Evolutionary conservation across 805 yeast species (phyloP), one percentile per base, ranked within the genome.

Genomic region (Diddensiella caesifluorescens): DNA sequence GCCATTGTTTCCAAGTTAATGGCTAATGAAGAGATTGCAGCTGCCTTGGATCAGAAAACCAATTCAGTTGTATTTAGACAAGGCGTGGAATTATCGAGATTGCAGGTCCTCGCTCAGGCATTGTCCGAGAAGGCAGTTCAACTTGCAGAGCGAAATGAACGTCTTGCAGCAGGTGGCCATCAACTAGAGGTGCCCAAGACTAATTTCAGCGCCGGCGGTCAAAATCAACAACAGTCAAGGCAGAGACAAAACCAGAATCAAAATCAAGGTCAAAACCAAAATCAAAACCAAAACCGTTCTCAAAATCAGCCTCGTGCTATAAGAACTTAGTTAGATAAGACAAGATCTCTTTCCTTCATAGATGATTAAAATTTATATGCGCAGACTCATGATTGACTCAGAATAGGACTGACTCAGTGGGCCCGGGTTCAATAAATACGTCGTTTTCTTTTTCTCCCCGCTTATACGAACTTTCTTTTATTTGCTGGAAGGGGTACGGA

Each of bases 101-200:
- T 90, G 64, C 96, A 90, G 71, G 87, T 83, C 61, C 74, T 90
- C 57, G 94, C 96, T 16, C 70, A 87, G 49, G 77, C 81, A 35
- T 73, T 92, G 67, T 83, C 86, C 49, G 95, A 87, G 48, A 83
- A 82, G 71, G 81, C 84, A 39, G 74, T 74, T 44, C 78, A 80
- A 56, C 73, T 87, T 52, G 75, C 83, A 42, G 95, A 87, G 63
- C 79, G 85, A 69, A 86, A 85, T 61, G 95, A 86, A 64, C 79
- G 86, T 62, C 73, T 86, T 40, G 83, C 85, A 41, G 75, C 83
- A 35, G 84, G 86, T 53, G 92, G 89, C 34, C 80, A 75, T 62
- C 79, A 64, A 33, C 35, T 42, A 12, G 38, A 42, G 9, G 28
- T 30, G 13, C 26, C 44, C 13, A 40, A 34, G 28, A 13, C 22